Conservation (phyloP, 106 monocot genomes). For the Allium fistulosum region DNA sequence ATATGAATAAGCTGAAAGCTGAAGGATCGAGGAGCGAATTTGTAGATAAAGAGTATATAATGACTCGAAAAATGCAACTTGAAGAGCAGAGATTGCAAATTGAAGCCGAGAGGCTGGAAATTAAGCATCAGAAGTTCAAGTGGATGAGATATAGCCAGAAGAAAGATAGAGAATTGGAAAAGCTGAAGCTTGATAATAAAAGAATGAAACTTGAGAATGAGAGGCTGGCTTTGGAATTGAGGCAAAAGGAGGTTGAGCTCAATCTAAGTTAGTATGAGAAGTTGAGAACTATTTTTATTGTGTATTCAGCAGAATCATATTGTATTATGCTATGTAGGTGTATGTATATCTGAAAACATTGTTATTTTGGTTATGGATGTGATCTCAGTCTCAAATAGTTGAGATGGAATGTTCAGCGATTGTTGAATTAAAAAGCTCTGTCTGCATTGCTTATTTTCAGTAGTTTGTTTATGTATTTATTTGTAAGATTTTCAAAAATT, state of each 20-base stretch:
- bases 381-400: too few relatives aligned
- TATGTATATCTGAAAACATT: too few relatives aligned
- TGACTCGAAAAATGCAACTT: slow-evolving; percentile 30
- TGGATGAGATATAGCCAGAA: slow-evolving; percentile 64
- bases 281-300: too few relatives aligned
- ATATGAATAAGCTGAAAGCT: slow-evolving; percentile 29
- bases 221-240: slow-evolving; percentile 47
- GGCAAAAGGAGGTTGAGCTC: slow-evolving; percentile 21
- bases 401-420: too few relatives aligned
- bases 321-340: too few relatives aligned
- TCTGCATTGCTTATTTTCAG: too few relatives aligned
- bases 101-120: slow-evolving; percentile 47
- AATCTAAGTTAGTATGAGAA: background rate
- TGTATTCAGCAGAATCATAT: too few relatives aligned
- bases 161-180: slow-evolving; percentile 63
- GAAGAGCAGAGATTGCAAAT: slow-evolving; percentile 52
- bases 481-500: too few relatives aligned
- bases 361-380: too few relatives aligned
- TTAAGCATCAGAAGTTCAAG: slow-evolving; percentile 43
- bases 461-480: too few relatives aligned
- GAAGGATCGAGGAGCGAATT: slow-evolving; percentile 14
- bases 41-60: slow-evolving; percentile 18
- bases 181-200: slow-evolving; percentile 58
- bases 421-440: too few relatives aligned
- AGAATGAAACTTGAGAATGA: slow-evolving; percentile 80